phyloP scores from a whole-genome alignment of 1,284 basidiomycete genomes.

The Earliella scabrosa region DNA sequence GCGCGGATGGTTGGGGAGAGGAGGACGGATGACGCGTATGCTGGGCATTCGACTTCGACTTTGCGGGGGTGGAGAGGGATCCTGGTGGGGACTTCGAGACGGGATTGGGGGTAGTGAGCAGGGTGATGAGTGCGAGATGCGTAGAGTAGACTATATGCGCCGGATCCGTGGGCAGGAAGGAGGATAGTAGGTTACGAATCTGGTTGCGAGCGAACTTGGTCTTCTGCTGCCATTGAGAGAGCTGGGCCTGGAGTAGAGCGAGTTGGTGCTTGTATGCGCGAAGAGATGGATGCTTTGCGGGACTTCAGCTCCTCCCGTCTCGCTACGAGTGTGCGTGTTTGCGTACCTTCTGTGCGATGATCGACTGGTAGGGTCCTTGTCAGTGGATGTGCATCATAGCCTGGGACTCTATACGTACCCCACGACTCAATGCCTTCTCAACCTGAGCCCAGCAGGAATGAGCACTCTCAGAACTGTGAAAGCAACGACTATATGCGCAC shows the following conservation, averaged over 20 bases:
- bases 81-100: slow-evolving; percentile 14
- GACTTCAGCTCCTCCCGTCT: background rate
- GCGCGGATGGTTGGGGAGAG: slow-evolving; percentile 23
- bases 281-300: slow-evolving; percentile 60
- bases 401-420: slow-evolving; percentile 37
- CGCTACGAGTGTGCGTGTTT: background rate
- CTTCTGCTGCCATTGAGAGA: slow-evolving; percentile 58
- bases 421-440: slow-evolving; percentile 54
- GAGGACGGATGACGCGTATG: slow-evolving; percentile 11
- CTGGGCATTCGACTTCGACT: slow-evolving; percentile 1
- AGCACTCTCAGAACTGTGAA: background rate
- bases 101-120: slow-evolving; percentile 38
- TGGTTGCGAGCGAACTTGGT: slow-evolving; percentile 59
- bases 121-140: slow-evolving; percentile 56
- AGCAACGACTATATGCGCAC: slow-evolving; percentile 37
- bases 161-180: slow-evolving; percentile 51
- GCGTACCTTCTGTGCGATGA: slow-evolving; percentile 64
- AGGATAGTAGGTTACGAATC: slow-evolving; percentile 56
- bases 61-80: background rate
- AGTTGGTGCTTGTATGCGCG: slow-evolving; percentile 60
- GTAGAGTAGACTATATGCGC: slow-evolving; percentile 56
- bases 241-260: slow-evolving; percentile 59
- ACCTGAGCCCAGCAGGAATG: slow-evolving; percentile 37
- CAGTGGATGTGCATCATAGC: background rate
- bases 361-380: slow-evolving; percentile 42